Evolutionary conservation across 805 yeast genomes (phyloP), one percentile per base, ranked within the genome.

Genomic region (Lipomyces sp.): DNA sequence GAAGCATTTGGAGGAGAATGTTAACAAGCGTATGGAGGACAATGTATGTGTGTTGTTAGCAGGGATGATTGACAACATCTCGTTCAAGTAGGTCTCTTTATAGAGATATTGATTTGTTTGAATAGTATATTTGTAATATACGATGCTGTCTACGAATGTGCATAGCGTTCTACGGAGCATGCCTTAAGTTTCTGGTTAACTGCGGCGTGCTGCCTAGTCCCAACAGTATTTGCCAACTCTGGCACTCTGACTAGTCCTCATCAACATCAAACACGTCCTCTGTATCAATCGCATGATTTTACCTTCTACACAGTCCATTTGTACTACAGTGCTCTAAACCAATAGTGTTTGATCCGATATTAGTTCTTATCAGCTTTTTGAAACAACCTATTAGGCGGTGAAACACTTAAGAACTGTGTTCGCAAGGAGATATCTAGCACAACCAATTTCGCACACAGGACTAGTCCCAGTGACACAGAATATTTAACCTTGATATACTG

Each of bases 1-100:
- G 86, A 95, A 94, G 81, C 99, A 95, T 81, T 83, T 95, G 74
- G 85, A 89, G 58, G 97, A 91, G 70, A 90, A 96, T 0, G 96
- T 97, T 10, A 96, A 91, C 71, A 82, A 83, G 67, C 82, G 91
- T 61, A 86, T 96, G 73, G 99, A 95, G 78, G 95, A 91, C 62
- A 96, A 95, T 76, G 88, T 95, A 59, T 92, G 91, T 11, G 87
- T 96, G 42, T 84, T 94, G 70, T 82, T 93, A 75, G 90, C 97
- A 15, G 90, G 97, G 59, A 90, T 90, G 78, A 93, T 95, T 53
- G 93, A 95, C 78, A 86, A 94, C 57, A 88, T 91, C 65, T 97
- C 97, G 34, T 92, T 95, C 72, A 89, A 89, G 78, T 91, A 53
- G 30, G 48, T 4, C n/a, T 42, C 18, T 42, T 42, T 42, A 34